These are phyloP conservation scores for Rhododendron simsii DNA, from an alignment of 148 eudicot species.

Conservation along the genomic window DNA sequence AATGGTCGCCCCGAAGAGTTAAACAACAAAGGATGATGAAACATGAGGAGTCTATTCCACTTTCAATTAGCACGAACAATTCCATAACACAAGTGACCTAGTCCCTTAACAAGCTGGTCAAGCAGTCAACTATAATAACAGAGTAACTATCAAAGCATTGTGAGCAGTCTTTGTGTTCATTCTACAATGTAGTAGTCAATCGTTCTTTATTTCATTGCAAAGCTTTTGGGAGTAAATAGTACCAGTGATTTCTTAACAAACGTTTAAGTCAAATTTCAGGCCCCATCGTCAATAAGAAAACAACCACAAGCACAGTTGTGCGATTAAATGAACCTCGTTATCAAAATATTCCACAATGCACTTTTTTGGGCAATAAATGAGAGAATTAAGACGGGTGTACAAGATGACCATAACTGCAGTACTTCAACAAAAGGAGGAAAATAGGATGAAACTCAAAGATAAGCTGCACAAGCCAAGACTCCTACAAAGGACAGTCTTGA, in stretches of 20 bases:
- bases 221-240: no score
- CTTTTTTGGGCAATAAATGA: background rate
- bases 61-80: background rate
- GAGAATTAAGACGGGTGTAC: background rate
- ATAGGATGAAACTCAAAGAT: background rate
- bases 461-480: background rate
- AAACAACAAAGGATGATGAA: background rate
- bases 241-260: background rate
- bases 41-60: background rate
- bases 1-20: background rate
- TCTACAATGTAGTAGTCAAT: background rate
- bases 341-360: background rate
- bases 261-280: background rate
- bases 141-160: background rate
- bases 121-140: background rate
- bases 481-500: background rate
- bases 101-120: background rate
- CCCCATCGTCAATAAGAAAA: background rate
- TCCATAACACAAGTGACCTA: background rate
- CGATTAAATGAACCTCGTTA: background rate
- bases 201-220: background rate
- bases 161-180: background rate
- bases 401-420: background rate
- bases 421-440: background rate
- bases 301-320: background rate